phyloP scores from a whole-genome alignment of 202 grass and related monocot genomes.

The Zizania palustris region DNA sequence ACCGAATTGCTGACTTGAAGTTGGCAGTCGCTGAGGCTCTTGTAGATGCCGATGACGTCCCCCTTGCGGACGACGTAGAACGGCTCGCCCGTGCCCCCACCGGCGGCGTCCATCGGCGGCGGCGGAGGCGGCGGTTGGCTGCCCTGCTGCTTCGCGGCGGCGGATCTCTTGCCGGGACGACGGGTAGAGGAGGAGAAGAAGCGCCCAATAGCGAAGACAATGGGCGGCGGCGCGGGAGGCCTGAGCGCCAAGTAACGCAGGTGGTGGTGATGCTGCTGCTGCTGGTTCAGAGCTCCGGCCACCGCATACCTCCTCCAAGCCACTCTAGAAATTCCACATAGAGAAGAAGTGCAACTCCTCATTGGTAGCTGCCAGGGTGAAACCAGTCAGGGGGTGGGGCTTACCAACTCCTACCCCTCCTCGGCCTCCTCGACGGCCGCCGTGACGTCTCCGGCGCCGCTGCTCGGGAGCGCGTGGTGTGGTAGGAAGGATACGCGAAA shows the following conservation, averaged over 20 bases:
- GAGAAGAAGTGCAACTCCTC: constrained; percentile 43
- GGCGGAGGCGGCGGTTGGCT: neutral
- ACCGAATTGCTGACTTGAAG: constrained; percentile 83
- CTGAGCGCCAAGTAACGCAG: constrained; percentile 16
- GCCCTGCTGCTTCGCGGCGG: constrained; percentile 31
- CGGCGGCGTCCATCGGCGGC: constrained; percentile 47
- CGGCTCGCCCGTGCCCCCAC: constrained; percentile 32
- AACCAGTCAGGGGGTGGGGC: neutral
- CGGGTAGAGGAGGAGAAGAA: constrained; percentile 37
- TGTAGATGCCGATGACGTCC: constrained; percentile 65
- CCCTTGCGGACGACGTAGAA: constrained; percentile 88
- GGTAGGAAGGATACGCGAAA: neutral
- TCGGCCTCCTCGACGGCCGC: neutral
- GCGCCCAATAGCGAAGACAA: neutral
- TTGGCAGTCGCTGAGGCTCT: constrained; percentile 73
- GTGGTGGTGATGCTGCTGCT: neutral
- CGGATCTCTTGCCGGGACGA: constrained; percentile 40
- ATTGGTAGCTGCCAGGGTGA: neutral
- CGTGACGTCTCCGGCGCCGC: neutral
- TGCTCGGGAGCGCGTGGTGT: neutral
- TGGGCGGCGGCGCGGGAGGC: constrained; percentile 16
- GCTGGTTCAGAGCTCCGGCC: constrained; percentile 3
- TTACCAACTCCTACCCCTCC: constrained; percentile 7
- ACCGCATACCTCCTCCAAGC: constrained; percentile 36
- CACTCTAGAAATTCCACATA: constrained; percentile 39